Conservation (phyloP, 371 early-diverging fungal genomes). For the Basidiobolus meristosporus region DNA sequence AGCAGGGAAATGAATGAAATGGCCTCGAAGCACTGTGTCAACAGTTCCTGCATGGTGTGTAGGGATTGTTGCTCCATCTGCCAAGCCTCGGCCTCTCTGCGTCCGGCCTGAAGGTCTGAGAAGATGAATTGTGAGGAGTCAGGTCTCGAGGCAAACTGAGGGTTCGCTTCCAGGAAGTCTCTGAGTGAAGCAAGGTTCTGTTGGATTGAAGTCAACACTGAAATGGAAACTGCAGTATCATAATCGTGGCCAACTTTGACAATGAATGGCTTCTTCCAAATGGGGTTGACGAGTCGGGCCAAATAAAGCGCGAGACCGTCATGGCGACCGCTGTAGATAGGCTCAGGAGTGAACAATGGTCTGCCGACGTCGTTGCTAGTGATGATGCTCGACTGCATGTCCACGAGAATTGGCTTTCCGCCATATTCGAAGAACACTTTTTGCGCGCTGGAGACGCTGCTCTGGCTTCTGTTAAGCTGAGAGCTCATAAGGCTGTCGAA, state of each 20-base stretch:
- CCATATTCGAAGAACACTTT: slow-evolving; percentile 34
- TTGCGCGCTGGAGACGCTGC: slow-evolving; percentile 13
- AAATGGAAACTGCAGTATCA: slow-evolving; percentile 12
- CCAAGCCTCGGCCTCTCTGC: slow-evolving; percentile 7
- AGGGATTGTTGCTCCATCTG: slow-evolving; percentile 45
- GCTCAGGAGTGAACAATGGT: slow-evolving; percentile 20
- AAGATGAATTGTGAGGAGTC: slow-evolving; percentile 8
- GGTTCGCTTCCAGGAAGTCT: slow-evolving; percentile 17
- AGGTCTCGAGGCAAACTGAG: slow-evolving; percentile 7
- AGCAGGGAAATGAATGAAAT: slow-evolving; percentile 52
- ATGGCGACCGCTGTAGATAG: slow-evolving; percentile 38
- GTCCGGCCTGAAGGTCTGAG: slow-evolving; percentile 10
- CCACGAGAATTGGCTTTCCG: slow-evolving; percentile 21
- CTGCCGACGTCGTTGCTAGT: slow-evolving; percentile 22
- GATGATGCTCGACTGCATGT: slow-evolving; percentile 4
- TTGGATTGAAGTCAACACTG: slow-evolving; percentile 17
- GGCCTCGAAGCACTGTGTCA: slow-evolving; percentile 47
- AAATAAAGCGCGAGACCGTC: slow-evolving; percentile 62
- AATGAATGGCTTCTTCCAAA: slow-evolving; percentile 27
- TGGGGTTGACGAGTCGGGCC: slow-evolving; percentile 37
- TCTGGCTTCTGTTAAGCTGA: background rate
- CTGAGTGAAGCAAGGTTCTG: slow-evolving; percentile 19
- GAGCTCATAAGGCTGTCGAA: slow-evolving; percentile 3
- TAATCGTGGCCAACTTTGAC: too few relatives aligned
- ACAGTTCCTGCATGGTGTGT: slow-evolving; percentile 32